Evolutionary conservation across 2,329 filamentous ascomycete genomes (phyloP).

Genomic region (Aspergillus ustus): DNA sequence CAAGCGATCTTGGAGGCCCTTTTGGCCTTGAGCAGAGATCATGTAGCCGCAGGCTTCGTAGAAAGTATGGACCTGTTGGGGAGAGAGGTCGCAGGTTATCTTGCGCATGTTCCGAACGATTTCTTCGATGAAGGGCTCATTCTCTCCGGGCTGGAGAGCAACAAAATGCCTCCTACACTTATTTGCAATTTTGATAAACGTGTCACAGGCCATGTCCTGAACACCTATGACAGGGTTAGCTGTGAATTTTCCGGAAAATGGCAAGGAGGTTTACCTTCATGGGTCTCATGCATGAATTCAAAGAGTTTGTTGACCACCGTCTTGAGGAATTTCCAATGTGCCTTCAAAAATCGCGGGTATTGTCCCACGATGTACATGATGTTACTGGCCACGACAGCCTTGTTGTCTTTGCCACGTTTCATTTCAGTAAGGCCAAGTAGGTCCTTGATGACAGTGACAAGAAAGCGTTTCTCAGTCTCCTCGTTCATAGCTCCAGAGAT

Average conservation of each 20-base stretch:
- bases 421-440: constrained; percentile 95
- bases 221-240: constrained; percentile 65
- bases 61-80: constrained; percentile 97
- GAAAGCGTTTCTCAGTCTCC: constrained; percentile 96
- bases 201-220: constrained; percentile 99
- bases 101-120: constrained; percentile 95
- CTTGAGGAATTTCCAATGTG: constrained; percentile 99
- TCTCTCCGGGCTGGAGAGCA: constrained; percentile 90
- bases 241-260: neutral
- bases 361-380: constrained; percentile 99
- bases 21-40: constrained; percentile 97
- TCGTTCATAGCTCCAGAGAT: constrained; percentile 99
- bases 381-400: constrained; percentile 97
- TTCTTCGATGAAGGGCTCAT: constrained; percentile 96
- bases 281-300: constrained; percentile 99
- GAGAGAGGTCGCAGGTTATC: constrained; percentile 92
- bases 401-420: constrained; percentile 99
- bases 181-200: constrained; percentile 99
- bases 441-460: constrained; percentile 98
- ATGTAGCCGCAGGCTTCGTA: constrained; percentile 99
- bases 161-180: constrained; percentile 98
- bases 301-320: constrained; percentile 99
- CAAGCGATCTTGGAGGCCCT: constrained; percentile 87
- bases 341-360: constrained; percentile 96
- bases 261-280: constrained; percentile 70